These are phyloP conservation scores for Emiliania huxleyi DNA, from an alignment of 78 protist species.

Conservation along the genomic window DNA sequence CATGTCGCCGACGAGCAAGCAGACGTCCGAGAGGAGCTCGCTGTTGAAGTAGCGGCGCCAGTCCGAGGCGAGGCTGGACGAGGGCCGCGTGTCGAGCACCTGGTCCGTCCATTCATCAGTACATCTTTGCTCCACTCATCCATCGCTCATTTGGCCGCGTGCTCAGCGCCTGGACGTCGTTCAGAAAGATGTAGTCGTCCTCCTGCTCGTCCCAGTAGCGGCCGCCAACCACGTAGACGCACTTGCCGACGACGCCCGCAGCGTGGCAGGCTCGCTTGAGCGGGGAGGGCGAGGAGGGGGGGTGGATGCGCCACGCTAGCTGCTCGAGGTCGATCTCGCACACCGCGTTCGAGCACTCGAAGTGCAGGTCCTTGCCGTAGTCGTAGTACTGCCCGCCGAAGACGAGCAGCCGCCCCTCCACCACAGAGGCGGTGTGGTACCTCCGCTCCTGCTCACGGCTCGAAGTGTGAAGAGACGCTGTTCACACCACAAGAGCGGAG, in stretches of 20 bases:
- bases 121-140: no score
- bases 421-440: not conserved
- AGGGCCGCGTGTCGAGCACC: not conserved
- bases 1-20: no score
- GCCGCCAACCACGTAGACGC: not conserved
- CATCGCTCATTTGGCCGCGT: no score
- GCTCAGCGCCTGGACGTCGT: not conserved
- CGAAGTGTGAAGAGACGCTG: no score
- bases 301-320: not conserved
- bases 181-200: slow-evolving; percentile 3
- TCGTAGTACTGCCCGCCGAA: slow-evolving; percentile 11
- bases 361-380: not conserved
- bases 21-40: not conserved
- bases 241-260: not conserved
- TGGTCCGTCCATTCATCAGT: no score
- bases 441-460: no score
- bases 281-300: not conserved
- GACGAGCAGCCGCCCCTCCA: not conserved
- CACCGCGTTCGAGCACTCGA: not conserved
- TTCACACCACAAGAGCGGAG: no score
- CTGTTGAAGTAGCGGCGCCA: not conserved
- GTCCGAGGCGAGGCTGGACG: not conserved
- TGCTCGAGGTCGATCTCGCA: not conserved
- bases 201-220: not conserved
- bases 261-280: not conserved